A percentile compares a stretch with the other conserved stretches of the same genome.
Conservation (phyloP, 1,284 basidiomycete species). For the Tilletia caries region DNA sequence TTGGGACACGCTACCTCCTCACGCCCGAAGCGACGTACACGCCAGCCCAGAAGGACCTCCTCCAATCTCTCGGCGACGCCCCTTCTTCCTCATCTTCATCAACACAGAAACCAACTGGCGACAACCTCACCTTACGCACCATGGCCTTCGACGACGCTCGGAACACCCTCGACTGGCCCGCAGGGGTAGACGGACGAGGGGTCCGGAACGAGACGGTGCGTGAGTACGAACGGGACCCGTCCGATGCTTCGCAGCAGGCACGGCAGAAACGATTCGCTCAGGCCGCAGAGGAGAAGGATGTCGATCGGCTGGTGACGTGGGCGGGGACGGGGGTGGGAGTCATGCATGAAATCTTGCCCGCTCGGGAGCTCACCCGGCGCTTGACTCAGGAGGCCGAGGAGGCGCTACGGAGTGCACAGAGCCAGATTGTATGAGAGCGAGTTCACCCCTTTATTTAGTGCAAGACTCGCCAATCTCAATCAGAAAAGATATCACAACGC, state of each 20-base stretch:
- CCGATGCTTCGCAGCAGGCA: background rate
- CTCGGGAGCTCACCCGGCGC: constrained; percentile 26
- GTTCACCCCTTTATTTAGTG: no score
- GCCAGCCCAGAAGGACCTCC: constrained; percentile 41
- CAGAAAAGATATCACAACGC: no score
- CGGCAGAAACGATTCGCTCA: constrained; percentile 15
- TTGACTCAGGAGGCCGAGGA: constrained; percentile 12
- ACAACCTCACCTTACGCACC: constrained; percentile 35
- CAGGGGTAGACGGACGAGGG: constrained; percentile 46
- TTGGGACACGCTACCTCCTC: constrained; percentile 47
- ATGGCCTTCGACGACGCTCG: constrained; percentile 49
- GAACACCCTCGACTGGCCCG: constrained; percentile 46
- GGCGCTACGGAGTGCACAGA: background rate
- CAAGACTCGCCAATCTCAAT: no score
- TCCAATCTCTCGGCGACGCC: constrained; percentile 16
- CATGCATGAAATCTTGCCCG: constrained; percentile 33
- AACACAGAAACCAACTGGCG: constrained; percentile 13
- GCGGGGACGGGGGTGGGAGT: constrained; percentile 46
- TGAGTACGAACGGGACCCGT: constrained; percentile 34
- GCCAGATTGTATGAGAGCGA: background rate
- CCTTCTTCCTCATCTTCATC: background rate
- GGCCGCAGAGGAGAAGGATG: constrained; percentile 35
- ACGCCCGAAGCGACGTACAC: constrained; percentile 45
- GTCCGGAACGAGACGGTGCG: constrained; percentile 39
- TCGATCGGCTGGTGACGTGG: constrained; percentile 45